These are phyloP conservation scores for Helotiales sp. DNA, from an alignment of 2,329 filamentous ascomycete genomes.

Conservation along the genomic window DNA sequence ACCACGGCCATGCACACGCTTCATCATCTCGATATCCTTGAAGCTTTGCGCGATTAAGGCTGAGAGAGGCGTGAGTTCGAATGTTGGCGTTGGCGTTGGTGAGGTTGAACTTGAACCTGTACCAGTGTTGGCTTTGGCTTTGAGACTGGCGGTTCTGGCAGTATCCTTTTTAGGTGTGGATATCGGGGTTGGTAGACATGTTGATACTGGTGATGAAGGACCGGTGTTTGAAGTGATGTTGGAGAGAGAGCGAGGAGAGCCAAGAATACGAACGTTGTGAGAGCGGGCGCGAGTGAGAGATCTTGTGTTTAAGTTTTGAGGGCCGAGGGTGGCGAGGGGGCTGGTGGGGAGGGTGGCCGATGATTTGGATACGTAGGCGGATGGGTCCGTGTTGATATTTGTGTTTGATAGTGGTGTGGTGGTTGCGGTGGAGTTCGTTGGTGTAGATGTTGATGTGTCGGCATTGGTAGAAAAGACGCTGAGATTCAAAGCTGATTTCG, in stretches of 20 bases:
- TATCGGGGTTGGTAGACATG: background rate
- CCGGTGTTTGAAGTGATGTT: background rate
- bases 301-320: no score
- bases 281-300: background rate
- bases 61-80: conserved; percentile 12
- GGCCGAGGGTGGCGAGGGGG: no score
- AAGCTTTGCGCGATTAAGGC: conserved; percentile 9
- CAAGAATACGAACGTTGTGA: no score
- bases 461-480: background rate
- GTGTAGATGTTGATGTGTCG: background rate
- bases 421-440: background rate
- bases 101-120: background rate
- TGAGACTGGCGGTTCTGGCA: no score
- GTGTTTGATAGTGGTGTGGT: no score
- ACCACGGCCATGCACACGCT: background rate
- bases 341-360: no score
- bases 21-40: conserved; percentile 11
- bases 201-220: background rate
- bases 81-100: background rate
- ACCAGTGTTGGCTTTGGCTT: no score
- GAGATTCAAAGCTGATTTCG: background rate
- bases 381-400: no score
- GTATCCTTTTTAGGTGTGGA: background rate
- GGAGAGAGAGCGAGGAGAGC: background rate
- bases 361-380: no score